A percentile compares a stretch with the other conserved stretches of the same genome.
phyloP scores from a whole-genome alignment of 495 filamentous ascomycete genomes.

The Podospora australis region DNA sequence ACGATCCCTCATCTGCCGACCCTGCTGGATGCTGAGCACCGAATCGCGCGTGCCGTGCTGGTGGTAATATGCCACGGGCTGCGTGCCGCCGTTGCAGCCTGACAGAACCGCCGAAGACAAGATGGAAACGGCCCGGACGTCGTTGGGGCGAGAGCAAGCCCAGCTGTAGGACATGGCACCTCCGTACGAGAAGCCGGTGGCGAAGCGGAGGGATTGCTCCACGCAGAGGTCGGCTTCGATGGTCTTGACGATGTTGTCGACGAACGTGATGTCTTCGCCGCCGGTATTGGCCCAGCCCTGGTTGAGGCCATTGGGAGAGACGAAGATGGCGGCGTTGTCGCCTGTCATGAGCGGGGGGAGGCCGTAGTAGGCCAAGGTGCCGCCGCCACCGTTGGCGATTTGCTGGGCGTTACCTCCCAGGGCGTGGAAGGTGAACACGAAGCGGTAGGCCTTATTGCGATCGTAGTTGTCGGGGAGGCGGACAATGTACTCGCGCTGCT shows the following conservation, averaged over 20 bases:
- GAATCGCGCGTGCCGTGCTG: slow-evolving; percentile 36
- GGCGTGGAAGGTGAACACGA: slow-evolving; percentile 22
- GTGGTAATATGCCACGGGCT: slow-evolving; percentile 38
- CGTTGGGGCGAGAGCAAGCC: slow-evolving; percentile 35
- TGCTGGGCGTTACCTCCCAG: slow-evolving; percentile 34
- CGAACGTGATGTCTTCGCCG: slow-evolving; percentile 39
- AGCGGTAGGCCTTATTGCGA: slow-evolving; percentile 32
- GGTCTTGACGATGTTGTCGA: slow-evolving; percentile 29
- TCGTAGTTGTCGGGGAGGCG: slow-evolving; percentile 37
- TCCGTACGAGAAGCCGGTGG: slow-evolving; percentile 44
- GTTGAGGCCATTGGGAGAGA: slow-evolving; percentile 38
- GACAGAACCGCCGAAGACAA: slow-evolving; percentile 26
- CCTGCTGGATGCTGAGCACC: slow-evolving; percentile 30
- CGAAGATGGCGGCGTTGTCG: slow-evolving; percentile 35
- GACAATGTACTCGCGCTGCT: slow-evolving; percentile 29
- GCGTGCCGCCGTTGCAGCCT: slow-evolving; percentile 33
- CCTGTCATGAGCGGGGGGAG: slow-evolving; percentile 30
- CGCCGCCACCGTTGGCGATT: slow-evolving; percentile 32
- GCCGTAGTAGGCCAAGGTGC: slow-evolving; percentile 34
- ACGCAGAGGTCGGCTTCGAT: slow-evolving; percentile 38
- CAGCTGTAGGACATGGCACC: slow-evolving; percentile 41
- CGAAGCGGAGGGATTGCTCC: slow-evolving; percentile 35
- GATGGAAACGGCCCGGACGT: slow-evolving; percentile 39
- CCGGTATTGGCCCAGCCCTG: slow-evolving; percentile 39
- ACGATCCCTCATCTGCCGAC: slow-evolving; percentile 28